Percentiles rank a stretch among this genome's conserved stretches.
Conservation (phyloP, 768 basidiomycete species). For the Boletus vermiculosoides region DNA sequence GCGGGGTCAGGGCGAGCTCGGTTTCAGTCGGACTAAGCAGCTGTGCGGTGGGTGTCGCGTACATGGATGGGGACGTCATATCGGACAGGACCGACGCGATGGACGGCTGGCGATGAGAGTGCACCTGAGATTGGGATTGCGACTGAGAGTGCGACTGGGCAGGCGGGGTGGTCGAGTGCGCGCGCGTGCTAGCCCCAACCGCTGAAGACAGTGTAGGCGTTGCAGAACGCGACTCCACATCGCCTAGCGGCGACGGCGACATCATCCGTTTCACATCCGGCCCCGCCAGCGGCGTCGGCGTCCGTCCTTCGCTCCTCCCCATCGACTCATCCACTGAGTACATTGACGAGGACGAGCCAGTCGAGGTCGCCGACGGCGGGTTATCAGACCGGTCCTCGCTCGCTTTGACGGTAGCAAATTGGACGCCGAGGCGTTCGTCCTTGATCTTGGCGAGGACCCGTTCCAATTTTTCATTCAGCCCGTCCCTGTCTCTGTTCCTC, state of each 20-base stretch:
- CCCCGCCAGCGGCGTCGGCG: slow-evolving; percentile 30
- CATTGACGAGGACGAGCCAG: slow-evolving; percentile 44
- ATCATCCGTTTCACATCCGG: slow-evolving; percentile 17
- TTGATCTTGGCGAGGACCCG: slow-evolving; percentile 76
- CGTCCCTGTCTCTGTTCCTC: slow-evolving; percentile 58
- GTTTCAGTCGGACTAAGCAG: slow-evolving; percentile 25
- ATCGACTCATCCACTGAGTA: slow-evolving; percentile 52
- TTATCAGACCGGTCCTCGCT: slow-evolving; percentile 22
- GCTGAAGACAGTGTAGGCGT: slow-evolving; percentile 28
- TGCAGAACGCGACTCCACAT: slow-evolving; percentile 24
- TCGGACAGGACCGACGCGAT: slow-evolving; percentile 76
- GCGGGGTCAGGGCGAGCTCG: slow-evolving; percentile 5
- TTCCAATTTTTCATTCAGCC: slow-evolving; percentile 65
- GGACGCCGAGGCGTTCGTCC: slow-evolving; percentile 49
- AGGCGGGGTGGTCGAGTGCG: slow-evolving; percentile 27
- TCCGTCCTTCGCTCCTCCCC: slow-evolving; percentile 20
- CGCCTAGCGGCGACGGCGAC: slow-evolving; percentile 22
- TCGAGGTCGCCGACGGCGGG: slow-evolving; percentile 29
- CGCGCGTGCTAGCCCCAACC: slow-evolving; percentile 4
- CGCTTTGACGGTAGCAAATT: slow-evolving; percentile 15
- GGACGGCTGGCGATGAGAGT: slow-evolving; percentile 58
- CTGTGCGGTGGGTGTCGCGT: slow-evolving; percentile 43
- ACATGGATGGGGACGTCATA: slow-evolving; percentile 39
- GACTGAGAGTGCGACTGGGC: slow-evolving; percentile 31
- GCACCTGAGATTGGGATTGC: slow-evolving; percentile 12